phyloP scores from a whole-genome alignment of 179 eudicot genomes.

The Spinacia oleracea region DNA sequence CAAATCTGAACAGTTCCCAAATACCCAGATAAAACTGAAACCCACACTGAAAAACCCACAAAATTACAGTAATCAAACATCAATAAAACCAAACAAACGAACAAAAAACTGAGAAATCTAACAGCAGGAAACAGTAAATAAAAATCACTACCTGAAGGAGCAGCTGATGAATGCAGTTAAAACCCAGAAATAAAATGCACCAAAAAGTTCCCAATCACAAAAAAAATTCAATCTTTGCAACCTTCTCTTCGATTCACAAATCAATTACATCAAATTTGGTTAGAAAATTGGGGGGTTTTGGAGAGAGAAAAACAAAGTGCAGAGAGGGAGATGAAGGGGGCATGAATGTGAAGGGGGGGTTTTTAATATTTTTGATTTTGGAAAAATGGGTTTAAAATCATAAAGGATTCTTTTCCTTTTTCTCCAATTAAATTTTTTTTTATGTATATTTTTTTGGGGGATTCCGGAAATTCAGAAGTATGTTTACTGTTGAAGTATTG shows the following conservation, averaged over 20 bases:
- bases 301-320: slow-evolving; percentile 6
- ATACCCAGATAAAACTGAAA: slow-evolving; percentile 16
- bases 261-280: slow-evolving; percentile 20
- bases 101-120: background rate
- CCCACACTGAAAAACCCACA: background rate
- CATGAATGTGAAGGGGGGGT: slow-evolving; percentile 26
- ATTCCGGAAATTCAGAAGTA: slow-evolving; percentile 20
- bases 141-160: slow-evolving; percentile 17
- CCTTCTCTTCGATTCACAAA: background rate
- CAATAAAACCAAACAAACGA: background rate
- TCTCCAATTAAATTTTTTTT: background rate
- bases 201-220: background rate
- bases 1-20: slow-evolving; percentile 17
- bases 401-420: slow-evolving; percentile 9
- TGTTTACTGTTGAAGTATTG: slow-evolving; percentile 18
- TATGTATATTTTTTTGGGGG: slow-evolving; percentile 2
- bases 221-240: slow-evolving; percentile 3
- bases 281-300: slow-evolving; percentile 19
- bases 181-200: slow-evolving; percentile 17
- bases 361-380: slow-evolving; percentile 24
- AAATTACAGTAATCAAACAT: background rate
- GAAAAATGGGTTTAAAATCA: slow-evolving; percentile 17
- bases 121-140: background rate
- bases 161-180: slow-evolving; percentile 29
- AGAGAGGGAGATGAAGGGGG: slow-evolving; percentile 14